Evolutionary conservation across 768 basidiomycete species (phyloP).

Genomic region (Tephrocybe sp.): DNA sequence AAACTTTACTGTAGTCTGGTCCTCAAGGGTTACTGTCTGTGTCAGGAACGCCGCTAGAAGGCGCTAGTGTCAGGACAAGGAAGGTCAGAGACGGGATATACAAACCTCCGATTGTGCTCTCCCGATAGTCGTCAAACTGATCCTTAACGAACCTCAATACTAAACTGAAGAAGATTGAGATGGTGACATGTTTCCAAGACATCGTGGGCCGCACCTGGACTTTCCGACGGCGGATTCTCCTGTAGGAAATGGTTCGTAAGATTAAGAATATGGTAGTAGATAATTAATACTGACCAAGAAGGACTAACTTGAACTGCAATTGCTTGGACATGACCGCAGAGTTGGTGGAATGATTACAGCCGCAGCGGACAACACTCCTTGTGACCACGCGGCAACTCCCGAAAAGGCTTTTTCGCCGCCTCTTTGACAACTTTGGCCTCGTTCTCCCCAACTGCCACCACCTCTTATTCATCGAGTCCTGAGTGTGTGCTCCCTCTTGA

Average conservation of each 20-base stretch:
- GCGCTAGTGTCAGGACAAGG: slow-evolving; percentile 13
- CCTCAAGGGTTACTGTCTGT: slow-evolving; percentile 91
- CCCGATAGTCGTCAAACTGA: slow-evolving; percentile 93
- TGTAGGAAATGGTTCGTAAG: slow-evolving; percentile 28
- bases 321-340: slow-evolving; percentile 78
- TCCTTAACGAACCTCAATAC: slow-evolving; percentile 96
- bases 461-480: slow-evolving; percentile 16
- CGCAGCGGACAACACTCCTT: slow-evolving; percentile 23
- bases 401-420: slow-evolving; percentile 21
- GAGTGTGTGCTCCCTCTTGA: slow-evolving; percentile 17
- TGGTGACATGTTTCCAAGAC: slow-evolving; percentile 20
- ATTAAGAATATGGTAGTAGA: slow-evolving; percentile 1
- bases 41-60: slow-evolving; percentile 89
- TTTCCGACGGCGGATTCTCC: slow-evolving; percentile 99
- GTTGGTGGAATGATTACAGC: slow-evolving; percentile 23
- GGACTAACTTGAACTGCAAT: slow-evolving; percentile 94
- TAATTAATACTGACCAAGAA: slow-evolving; percentile 66
- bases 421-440: slow-evolving; percentile 15
- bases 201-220: slow-evolving; percentile 60
- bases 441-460: slow-evolving; percentile 32
- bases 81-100: slow-evolving; percentile 8
- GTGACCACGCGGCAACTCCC: slow-evolving; percentile 31
- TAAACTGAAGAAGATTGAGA: slow-evolving; percentile 51
- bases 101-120: slow-evolving; percentile 89
- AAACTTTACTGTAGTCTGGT: slow-evolving; percentile 92